phyloP scores from a whole-genome alignment of 2,329 filamentous ascomycete species.

The Tetracladium maxilliforme region DNA sequence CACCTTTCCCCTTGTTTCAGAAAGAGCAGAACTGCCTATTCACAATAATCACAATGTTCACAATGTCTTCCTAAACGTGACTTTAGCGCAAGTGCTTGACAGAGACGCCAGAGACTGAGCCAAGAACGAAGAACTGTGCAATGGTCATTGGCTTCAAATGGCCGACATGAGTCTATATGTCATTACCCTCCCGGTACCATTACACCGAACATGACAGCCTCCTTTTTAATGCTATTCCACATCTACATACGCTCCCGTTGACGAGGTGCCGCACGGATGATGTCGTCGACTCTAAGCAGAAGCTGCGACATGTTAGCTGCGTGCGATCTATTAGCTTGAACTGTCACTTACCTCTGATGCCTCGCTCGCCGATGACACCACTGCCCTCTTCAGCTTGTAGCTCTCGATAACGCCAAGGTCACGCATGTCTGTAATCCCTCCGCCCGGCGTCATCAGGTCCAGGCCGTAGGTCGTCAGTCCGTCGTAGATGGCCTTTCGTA shows the following conservation, averaged over 20 bases:
- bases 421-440: conserved; percentile 89
- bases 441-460: conserved; percentile 77
- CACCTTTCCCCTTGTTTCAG: too few species aligned
- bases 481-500: conserved; percentile 89
- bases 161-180: too few species aligned
- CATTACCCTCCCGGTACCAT: neutral
- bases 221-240: conserved; percentile 5
- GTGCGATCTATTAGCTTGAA: neutral
- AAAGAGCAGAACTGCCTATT: too few species aligned
- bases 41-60: too few species aligned
- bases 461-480: conserved; percentile 86
- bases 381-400: conserved; percentile 97
- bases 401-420: conserved; percentile 92
- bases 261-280: conserved; percentile 85
- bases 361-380: conserved; percentile 90
- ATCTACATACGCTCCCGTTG: conserved; percentile 58
- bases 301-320: conserved; percentile 36
- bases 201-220: neutral
- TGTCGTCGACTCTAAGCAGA: conserved; percentile 89
- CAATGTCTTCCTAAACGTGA: too few species aligned
- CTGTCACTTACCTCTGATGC: conserved; percentile 68
- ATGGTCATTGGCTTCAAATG: too few species aligned
- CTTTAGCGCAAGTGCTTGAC: too few species aligned
- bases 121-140: too few species aligned
- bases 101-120: too few species aligned